Evolutionary conservation across 2,329 filamentous ascomycete species (phyloP).

Genomic region (Tolypocladium tundrense): DNA sequence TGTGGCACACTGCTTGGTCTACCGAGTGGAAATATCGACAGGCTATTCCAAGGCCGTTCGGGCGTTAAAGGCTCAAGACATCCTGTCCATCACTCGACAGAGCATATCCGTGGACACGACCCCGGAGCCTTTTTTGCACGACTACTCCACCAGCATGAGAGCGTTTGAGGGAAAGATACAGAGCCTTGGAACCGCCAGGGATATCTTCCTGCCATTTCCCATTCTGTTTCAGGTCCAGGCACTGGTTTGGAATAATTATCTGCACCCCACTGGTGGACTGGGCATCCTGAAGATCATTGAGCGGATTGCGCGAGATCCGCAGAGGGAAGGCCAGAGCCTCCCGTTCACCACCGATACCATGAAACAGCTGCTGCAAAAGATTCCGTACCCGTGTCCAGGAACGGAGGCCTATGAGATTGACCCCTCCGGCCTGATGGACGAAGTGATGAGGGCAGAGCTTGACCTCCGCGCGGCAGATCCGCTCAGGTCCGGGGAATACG

Average conservation of each 20-base stretch:
- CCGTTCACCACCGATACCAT: conserved; percentile 44
- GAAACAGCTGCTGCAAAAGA: conserved; percentile 37
- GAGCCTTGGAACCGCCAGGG: conserved; percentile 9
- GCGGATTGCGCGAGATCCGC: conserved; percentile 14
- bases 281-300: conserved; percentile 34
- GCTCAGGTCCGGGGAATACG: conserved; percentile 14
- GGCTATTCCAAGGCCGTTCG: conserved; percentile 5
- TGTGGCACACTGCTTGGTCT: conserved; percentile 33
- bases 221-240: conserved; percentile 53
- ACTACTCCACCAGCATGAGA: conserved; percentile 14
- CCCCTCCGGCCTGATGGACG: conserved; percentile 26
- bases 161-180: conserved; percentile 21
- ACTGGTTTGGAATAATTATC: conserved; percentile 51
- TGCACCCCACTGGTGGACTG: conserved; percentile 43
- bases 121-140: conserved; percentile 5
- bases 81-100: conserved; percentile 13
- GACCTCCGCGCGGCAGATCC: conserved; percentile 17
- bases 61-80: conserved; percentile 13
- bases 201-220: conserved; percentile 32
- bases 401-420: conserved; percentile 31
- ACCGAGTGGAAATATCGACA: conserved; percentile 14
- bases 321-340: conserved; percentile 11
- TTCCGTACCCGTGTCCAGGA: conserved; percentile 45
- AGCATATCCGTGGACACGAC: conserved; percentile 8
- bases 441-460: conserved; percentile 30